Base-by-base conservation (phyloP, 129 eudicot species). In the Ambrosia artemisiifolia region DNA sequence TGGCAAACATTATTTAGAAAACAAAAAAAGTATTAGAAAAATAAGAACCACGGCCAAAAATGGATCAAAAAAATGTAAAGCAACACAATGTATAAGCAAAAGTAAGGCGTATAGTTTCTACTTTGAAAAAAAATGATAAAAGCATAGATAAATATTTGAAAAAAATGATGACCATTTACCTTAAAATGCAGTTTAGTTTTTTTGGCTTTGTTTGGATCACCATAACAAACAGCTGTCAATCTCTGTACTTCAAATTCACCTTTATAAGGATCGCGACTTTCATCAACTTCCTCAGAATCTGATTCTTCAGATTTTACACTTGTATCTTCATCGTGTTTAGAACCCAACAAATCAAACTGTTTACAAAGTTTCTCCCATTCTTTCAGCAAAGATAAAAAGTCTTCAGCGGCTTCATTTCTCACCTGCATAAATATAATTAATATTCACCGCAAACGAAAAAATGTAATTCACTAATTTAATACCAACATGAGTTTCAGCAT, bases 361-460 rank as follows among this genome's bases (percentile, higher is more conserved):
- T 13, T 65, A 63, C 88, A 84, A 10, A 84, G 81, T 18, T 77
- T 78, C 53, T 81, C 49, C 88, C 88, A 84, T 12, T 84, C 88
- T 73, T 78, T 78, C 18, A 84, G 62, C 56, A 84, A 66, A 13
- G 48, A 14, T 36, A 84, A 47, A 57, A 78, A 84, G 40, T 84
- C 79, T 36, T 81, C 91, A 1, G 91, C 85, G 10, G 64, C 60
- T 74, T 86, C 91, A 71, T 86, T 86, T 65, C 91, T 74, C 65
- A 83, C 91, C 85, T 82, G 46, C 32, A 63, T 7, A 42, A 36
- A 19, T 11, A 66, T 36, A 30, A 34, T 5, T 43, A 14, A 42
- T 0, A 69, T 36, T 47, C 16, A 49, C 42, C 43, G 36, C 59
- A 54, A 44, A 1, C 4, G 17, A 1, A 44, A 2, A 53, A 63